Evolutionary conservation across 495 filamentous ascomycete species (phyloP).

Genomic region (Aspergillus affinis): DNA sequence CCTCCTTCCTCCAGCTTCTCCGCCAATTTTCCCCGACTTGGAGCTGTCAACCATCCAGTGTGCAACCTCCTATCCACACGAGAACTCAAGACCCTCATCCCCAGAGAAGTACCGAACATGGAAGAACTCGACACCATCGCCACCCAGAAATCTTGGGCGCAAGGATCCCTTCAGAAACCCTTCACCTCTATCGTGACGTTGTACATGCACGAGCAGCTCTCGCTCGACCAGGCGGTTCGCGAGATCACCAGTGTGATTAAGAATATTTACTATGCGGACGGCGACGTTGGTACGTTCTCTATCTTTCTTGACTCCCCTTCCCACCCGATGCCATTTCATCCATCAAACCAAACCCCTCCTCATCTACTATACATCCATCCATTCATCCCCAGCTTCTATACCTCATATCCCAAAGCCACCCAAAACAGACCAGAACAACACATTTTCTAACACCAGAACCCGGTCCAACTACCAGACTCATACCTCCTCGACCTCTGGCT

Average conservation of each 20-base stretch:
- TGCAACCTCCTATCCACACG: not conserved
- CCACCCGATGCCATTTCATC: not conserved
- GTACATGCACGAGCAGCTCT: slow-evolving; percentile 15
- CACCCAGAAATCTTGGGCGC: slow-evolving; percentile 10
- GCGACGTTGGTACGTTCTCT: slow-evolving; percentile 9
- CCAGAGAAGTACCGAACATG: not conserved
- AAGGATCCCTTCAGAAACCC: slow-evolving; percentile 10
- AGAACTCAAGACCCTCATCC: not conserved
- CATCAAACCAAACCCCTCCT: not conserved
- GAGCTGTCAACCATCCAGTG: not conserved
- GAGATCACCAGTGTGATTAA: slow-evolving; percentile 15
- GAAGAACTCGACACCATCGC: slow-evolving; percentile 10
- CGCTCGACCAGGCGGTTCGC: slow-evolving; percentile 6
- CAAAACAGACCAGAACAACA: too few relatives aligned
- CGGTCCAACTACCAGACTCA: too few relatives aligned
- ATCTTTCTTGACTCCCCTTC: not conserved
- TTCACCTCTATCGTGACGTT: slow-evolving; percentile 15
- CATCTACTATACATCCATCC: not conserved
- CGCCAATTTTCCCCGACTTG: not conserved
- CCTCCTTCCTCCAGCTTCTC: not conserved
- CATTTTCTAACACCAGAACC: too few relatives aligned
- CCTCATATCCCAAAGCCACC: too few relatives aligned
- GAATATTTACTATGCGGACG: slow-evolving; percentile 9
- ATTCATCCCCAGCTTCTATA: not conserved
- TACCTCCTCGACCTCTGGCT: slow-evolving; percentile 14